A percentile compares a stretch with the other conserved stretches of the same genome.
These are phyloP conservation scores for Pichia nakasei DNA, from an alignment of 805 yeast species.

Conservation along the genomic window DNA sequence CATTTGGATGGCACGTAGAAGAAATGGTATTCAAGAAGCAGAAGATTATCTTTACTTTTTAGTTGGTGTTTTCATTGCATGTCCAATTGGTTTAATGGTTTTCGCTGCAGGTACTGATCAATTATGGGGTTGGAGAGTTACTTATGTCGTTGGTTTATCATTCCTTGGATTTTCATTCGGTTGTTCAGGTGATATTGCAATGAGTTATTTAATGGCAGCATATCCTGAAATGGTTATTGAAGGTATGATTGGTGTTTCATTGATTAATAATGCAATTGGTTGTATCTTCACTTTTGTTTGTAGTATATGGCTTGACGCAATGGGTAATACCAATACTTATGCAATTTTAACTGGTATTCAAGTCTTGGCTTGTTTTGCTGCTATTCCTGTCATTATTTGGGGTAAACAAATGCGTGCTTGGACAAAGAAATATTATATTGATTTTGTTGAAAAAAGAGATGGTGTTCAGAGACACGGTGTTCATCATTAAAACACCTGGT, in stretches of 20 bases:
- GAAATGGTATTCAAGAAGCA: conserved; percentile 55
- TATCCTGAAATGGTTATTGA: conserved; percentile 64
- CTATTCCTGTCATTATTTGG: conserved; percentile 37
- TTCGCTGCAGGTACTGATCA: conserved; percentile 60
- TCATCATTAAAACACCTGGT: background rate
- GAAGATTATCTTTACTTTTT: conserved; percentile 55
- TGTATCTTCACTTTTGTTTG: conserved; percentile 61
- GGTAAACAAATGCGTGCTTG: conserved; percentile 50
- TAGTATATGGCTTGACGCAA: conserved; percentile 47
- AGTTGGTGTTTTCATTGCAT: conserved; percentile 44
- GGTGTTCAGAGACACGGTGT: conserved; percentile 18
- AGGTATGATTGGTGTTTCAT: conserved; percentile 61
- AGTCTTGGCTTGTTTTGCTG: conserved; percentile 40
- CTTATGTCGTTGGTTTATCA: conserved; percentile 49
- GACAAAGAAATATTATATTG: conserved; percentile 49
- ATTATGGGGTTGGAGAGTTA: conserved; percentile 42
- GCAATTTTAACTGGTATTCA: conserved; percentile 54
- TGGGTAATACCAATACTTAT: conserved; percentile 51
- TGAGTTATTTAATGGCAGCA: conserved; percentile 58
- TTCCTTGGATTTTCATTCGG: conserved; percentile 65
- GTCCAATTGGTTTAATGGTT: conserved; percentile 54
- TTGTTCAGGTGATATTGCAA: conserved; percentile 61
- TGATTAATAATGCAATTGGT: conserved; percentile 56
- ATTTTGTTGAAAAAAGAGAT: conserved; percentile 45
- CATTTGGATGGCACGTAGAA: conserved; percentile 49